phyloP scores from a whole-genome alignment of 139 green algal species.

The Coelastrella sp. region DNA sequence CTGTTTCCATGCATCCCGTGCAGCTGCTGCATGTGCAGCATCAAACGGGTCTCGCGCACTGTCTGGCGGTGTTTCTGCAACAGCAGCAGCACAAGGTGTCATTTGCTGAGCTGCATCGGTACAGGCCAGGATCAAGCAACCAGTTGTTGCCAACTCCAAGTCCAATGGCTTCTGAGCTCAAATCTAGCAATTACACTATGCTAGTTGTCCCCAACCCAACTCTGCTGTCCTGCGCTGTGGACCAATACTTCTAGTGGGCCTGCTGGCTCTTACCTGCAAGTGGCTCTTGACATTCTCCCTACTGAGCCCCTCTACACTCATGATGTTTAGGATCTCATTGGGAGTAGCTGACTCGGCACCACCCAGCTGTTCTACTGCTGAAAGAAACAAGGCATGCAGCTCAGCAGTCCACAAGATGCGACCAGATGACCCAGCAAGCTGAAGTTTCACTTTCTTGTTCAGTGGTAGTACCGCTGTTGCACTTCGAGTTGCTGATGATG shows the following conservation, averaged over 20 bases:
- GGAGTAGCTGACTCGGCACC: conserved; percentile 10
- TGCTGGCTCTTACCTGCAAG: background rate
- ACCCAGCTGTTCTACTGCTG: conserved; percentile 28
- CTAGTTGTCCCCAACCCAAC: background rate
- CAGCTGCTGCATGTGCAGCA: conserved; percentile 24
- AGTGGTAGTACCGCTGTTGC: background rate
- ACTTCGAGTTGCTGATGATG: background rate
- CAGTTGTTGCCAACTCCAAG: no score
- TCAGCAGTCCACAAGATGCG: conserved; percentile 18
- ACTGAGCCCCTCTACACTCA: background rate
- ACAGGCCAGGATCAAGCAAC: no score
- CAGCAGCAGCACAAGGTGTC: background rate
- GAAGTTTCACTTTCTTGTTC: background rate
- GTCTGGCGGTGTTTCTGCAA: conserved; percentile 16
- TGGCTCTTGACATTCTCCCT: conserved; percentile 40
- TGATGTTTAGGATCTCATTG: background rate
- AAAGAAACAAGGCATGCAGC: background rate
- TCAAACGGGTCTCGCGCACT: background rate
- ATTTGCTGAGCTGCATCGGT: no score
- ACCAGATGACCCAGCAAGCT: background rate
- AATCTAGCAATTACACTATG: no score
- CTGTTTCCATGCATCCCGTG: background rate
- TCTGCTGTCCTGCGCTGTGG: background rate
- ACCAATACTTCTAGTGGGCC: background rate
- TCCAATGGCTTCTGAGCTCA: no score